Evolutionary conservation across 2,329 filamentous ascomycete genomes (phyloP).

Genomic region (Penicillium sp.): DNA sequence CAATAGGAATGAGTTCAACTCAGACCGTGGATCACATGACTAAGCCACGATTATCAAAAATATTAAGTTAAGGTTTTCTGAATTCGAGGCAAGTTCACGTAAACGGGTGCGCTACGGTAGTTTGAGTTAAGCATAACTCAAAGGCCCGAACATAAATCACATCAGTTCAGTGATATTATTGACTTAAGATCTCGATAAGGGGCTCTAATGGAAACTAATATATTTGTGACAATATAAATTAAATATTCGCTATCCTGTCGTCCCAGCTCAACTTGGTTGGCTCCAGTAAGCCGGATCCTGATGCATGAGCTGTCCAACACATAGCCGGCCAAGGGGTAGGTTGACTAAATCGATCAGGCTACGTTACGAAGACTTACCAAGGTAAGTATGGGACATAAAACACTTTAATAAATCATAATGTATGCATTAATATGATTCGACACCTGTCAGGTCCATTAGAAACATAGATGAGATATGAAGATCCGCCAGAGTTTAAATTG

Average conservation of each 20-base stretch:
- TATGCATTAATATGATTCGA: not conserved
- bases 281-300: too few relatives aligned
- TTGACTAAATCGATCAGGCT: not conserved
- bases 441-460: not conserved
- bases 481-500: not conserved
- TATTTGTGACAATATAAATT: not conserved
- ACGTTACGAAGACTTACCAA: not conserved
- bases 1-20: too few relatives aligned
- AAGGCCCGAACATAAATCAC: not conserved
- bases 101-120: too few relatives aligned
- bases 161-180: too few relatives aligned
- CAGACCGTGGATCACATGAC: too few relatives aligned
- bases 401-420: not conserved
- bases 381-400: not conserved
- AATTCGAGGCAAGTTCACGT: not conserved
- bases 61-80: not conserved
- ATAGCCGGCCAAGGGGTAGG: too few relatives aligned
- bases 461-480: not conserved
- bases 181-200: not conserved
- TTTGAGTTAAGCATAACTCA: rapidly evolving
- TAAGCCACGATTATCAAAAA: not conserved
- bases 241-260: not conserved
- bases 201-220: not conserved
- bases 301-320: too few relatives aligned
- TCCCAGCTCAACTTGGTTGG: too few relatives aligned